Percentiles rank a stretch among this genome's conserved stretches.
Evolutionary conservation across 2,329 filamentous ascomycete species (phyloP).

Genomic region (Fusarium tuaranense): DNA sequence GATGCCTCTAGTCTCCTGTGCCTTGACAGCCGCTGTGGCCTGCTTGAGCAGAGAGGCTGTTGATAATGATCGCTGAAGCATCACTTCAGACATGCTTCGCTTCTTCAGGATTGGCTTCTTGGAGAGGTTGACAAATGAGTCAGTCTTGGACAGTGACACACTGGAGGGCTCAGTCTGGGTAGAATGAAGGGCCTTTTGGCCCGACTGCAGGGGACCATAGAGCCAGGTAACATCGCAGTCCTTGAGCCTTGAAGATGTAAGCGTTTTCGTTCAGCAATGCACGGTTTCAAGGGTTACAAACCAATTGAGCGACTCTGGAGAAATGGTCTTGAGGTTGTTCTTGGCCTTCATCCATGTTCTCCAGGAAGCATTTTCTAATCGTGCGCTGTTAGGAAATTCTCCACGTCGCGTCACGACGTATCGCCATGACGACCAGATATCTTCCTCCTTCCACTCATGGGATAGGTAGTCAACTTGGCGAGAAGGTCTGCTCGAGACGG

Average conservation of each 20-base stretch:
- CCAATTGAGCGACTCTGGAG: constrained; percentile 95
- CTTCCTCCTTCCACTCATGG: constrained; percentile 92
- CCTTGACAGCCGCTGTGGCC: constrained; percentile 86
- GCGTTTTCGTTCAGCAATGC: constrained; percentile 24
- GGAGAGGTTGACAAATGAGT: constrained; percentile 72
- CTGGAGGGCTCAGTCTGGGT: constrained; percentile 56
- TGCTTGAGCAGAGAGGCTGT: constrained; percentile 91
- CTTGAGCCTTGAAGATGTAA: constrained; percentile 78
- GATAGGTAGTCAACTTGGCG: constrained; percentile 96
- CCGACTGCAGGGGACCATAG: constrained; percentile 90
- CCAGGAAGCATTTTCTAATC: constrained; percentile 97
- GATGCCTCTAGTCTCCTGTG: constrained; percentile 73
- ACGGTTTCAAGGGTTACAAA: constrained; percentile 52
- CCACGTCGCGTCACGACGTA: constrained; percentile 86
- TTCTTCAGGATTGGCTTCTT: constrained; percentile 98
- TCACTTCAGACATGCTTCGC: constrained; percentile 93
- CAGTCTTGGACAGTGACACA: constrained; percentile 62
- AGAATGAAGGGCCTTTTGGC: constrained; percentile 66
- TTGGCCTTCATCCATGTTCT: constrained; percentile 96
- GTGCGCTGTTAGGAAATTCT: constrained; percentile 82
- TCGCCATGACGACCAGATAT: constrained; percentile 98
- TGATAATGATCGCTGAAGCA: constrained; percentile 90
- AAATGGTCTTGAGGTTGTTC: constrained; percentile 86
- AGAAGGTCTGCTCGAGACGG: constrained; percentile 79
- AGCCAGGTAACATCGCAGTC: constrained; percentile 98